phyloP scores from a whole-genome alignment of 2,329 filamentous ascomycete species.

The Hypoxylon sp. region DNA sequence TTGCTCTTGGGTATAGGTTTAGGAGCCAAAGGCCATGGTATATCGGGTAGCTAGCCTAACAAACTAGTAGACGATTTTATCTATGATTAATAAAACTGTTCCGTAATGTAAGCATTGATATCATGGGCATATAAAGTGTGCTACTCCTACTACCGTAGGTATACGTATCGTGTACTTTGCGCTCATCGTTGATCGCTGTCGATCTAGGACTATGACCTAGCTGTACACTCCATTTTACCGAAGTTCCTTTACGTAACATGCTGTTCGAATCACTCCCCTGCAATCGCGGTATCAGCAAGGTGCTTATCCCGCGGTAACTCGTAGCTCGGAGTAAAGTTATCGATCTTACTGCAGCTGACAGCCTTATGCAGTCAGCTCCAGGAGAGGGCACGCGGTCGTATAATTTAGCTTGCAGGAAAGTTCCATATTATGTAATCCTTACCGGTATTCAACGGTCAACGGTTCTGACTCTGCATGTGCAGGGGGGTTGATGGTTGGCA shows the following conservation, averaged over 20 bases:
- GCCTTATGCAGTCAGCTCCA: constrained; percentile 5
- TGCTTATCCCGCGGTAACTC: background rate
- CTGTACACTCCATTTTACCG: background rate
- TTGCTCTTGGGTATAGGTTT: constrained; percentile 9
- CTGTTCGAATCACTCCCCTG: background rate
- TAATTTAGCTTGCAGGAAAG: constrained; percentile 1
- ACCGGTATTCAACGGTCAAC: background rate
- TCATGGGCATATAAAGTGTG: background rate
- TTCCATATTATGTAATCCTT: background rate
- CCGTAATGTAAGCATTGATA: background rate
- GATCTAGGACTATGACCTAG: background rate
- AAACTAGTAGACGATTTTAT: background rate
- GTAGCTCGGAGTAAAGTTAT: background rate
- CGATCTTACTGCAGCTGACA: background rate
- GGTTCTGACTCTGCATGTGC: constrained; percentile 1
- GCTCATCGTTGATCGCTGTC: background rate
- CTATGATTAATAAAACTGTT: background rate
- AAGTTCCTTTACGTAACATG: background rate
- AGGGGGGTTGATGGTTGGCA: background rate
- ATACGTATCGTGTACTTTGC: background rate
- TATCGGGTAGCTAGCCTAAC: background rate
- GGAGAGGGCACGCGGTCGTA: background rate
- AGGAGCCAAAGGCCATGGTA: constrained; percentile 7
- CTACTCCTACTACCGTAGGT: background rate
- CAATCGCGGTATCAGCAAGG: background rate